These are phyloP conservation scores for Metschnikowia kunwiensis DNA, from an alignment of 805 yeast genomes.

Conservation along the genomic window DNA sequence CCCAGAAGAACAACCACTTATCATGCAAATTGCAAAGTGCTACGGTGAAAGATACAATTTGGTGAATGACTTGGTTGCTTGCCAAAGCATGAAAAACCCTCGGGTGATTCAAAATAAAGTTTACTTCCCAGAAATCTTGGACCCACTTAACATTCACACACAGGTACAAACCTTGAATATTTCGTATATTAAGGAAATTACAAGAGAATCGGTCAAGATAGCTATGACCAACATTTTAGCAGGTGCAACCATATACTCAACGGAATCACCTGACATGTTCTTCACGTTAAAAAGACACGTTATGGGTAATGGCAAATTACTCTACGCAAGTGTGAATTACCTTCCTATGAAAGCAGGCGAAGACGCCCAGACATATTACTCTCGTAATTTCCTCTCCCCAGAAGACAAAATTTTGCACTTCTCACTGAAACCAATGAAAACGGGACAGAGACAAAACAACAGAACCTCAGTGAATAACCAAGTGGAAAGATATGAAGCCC, in stretches of 20 bases:
- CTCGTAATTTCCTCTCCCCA: neutral
- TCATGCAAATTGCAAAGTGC: neutral
- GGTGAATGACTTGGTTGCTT: neutral
- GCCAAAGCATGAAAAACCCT: neutral
- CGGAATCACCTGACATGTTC: neutral
- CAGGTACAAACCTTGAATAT: neutral
- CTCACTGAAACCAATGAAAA: neutral
- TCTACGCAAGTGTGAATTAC: neutral
- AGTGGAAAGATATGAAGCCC: too few relatives aligned
- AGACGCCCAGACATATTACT: neutral
- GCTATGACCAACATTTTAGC: neutral
- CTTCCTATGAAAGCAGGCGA: neutral
- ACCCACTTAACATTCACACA: neutral
- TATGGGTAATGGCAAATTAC: neutral
- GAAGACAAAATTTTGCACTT: neutral
- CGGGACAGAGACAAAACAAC: neutral
- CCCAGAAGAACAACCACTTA: neutral
- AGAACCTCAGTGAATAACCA: too few relatives aligned
- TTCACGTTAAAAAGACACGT: too few relatives aligned
- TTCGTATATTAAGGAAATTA: neutral
- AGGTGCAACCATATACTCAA: neutral
- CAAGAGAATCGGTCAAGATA: neutral
- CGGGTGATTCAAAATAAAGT: neutral
- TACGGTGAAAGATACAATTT: neutral
- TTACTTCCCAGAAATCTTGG: neutral